phyloP scores from a whole-genome alignment of 2,329 filamentous ascomycete genomes.

The Colletotrichum sojae region DNA sequence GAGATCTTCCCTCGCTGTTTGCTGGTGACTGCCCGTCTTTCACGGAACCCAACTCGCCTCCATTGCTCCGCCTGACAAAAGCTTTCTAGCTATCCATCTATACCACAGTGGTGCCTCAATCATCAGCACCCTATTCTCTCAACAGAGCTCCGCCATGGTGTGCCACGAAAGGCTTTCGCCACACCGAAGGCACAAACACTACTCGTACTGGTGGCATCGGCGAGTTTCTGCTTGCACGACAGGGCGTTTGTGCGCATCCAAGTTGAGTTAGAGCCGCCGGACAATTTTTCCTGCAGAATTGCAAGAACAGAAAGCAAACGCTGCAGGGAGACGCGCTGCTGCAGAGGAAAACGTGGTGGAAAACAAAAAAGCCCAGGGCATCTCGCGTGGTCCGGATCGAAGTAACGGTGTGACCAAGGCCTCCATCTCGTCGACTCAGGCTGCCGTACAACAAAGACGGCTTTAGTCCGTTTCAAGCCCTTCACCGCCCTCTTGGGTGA shows the following conservation, averaged over 20 bases:
- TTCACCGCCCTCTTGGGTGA: constrained; percentile 12
- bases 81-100: too few relatives aligned
- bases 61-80: too few relatives aligned
- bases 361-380: neutral
- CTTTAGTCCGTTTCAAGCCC: constrained; percentile 25
- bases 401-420: constrained; percentile 1
- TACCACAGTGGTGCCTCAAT: too few relatives aligned
- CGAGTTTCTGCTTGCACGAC: neutral
- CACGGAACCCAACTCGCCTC: too few relatives aligned
- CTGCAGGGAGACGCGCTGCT: constrained; percentile 3
- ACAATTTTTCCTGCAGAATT: neutral
- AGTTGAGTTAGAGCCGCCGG: neutral
- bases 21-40: neutral
- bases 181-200: too few relatives aligned
- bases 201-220: too few relatives aligned
- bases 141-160: too few relatives aligned
- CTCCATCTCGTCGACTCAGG: constrained; percentile 4
- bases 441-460: constrained; percentile 22
- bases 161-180: too few relatives aligned
- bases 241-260: neutral
- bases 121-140: too few relatives aligned
- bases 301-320: constrained; percentile 1
- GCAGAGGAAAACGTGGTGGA: constrained; percentile 3
- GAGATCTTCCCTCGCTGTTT: constrained; percentile 10
- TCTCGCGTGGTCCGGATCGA: constrained; percentile 2